These are phyloP conservation scores for Capsicum baccatum DNA, from an alignment of 257 asterid species.

Conservation along the genomic window DNA sequence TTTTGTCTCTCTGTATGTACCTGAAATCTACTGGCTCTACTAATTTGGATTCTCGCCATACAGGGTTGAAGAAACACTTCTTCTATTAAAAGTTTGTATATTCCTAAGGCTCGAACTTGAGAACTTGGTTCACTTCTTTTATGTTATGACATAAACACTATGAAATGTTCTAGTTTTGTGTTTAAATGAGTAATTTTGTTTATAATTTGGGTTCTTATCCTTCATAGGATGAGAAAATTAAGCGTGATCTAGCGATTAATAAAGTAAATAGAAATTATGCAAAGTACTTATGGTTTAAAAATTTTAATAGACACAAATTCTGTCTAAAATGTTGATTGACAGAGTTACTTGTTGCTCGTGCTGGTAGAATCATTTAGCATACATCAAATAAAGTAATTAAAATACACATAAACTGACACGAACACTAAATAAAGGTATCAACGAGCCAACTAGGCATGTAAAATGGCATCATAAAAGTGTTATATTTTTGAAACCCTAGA, in stretches of 20 bases:
- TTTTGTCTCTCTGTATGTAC: background rate
- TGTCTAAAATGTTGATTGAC: background rate
- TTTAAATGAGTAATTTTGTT: slow-evolving; percentile 3
- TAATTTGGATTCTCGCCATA: background rate
- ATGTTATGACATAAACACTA: background rate
- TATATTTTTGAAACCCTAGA: slow-evolving; percentile 10
- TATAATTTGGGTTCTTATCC: background rate
- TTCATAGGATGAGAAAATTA: background rate
- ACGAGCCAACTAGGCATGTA: background rate
- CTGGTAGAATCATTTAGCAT: background rate
- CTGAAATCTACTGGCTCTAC: background rate
- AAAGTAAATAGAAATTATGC: background rate
- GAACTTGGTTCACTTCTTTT: background rate
- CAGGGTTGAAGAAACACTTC: background rate
- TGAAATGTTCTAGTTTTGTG: background rate
- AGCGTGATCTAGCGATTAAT: background rate
- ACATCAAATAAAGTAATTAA: background rate
- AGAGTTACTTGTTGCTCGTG: background rate
- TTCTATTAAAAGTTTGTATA: background rate
- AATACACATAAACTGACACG: background rate
- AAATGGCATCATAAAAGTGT: slow-evolving; percentile 14
- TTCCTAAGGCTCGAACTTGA: background rate
- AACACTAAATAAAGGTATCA: background rate
- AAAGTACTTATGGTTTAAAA: background rate
- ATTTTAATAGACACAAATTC: background rate